phyloP scores from a whole-genome alignment of 176 grass and related monocot species.

The Saccharum spontaneum region DNA sequence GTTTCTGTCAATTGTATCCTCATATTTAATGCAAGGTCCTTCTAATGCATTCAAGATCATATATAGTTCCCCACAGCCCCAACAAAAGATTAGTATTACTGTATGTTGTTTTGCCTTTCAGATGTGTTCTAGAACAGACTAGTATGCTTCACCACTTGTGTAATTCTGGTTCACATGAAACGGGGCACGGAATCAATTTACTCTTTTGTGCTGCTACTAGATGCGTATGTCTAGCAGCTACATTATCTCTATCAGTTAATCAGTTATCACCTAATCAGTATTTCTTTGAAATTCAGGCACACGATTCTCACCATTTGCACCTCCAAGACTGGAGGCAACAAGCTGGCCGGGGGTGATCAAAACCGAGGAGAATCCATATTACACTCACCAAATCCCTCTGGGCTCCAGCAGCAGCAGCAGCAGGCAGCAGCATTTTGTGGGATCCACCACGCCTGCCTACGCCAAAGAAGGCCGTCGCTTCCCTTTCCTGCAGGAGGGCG shows the following conservation, averaged over 20 bases:
- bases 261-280: background rate
- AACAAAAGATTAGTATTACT: background rate
- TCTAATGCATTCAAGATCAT: background rate
- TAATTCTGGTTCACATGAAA: background rate
- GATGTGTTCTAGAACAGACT: background rate
- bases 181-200: background rate
- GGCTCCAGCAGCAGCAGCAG: constrained; percentile 27
- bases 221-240: background rate
- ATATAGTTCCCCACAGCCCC: background rate
- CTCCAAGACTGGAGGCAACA: constrained; percentile 44
- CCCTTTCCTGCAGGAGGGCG: constrained; percentile 63
- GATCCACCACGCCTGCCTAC: constrained; percentile 33
- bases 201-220: background rate
- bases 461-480: constrained; percentile 52
- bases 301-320: constrained; percentile 50
- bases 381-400: constrained; percentile 35
- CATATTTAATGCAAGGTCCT: background rate
- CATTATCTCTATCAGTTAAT: background rate
- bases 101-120: background rate
- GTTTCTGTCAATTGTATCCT: background rate
- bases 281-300: constrained; percentile 43
- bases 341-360: constrained; percentile 55
- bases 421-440: constrained; percentile 39
- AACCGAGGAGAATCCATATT: constrained; percentile 47
- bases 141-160: background rate